Evolutionary conservation across 2,329 filamentous ascomycete species (phyloP).

Genomic region (Thielaviopsis musarum): DNA sequence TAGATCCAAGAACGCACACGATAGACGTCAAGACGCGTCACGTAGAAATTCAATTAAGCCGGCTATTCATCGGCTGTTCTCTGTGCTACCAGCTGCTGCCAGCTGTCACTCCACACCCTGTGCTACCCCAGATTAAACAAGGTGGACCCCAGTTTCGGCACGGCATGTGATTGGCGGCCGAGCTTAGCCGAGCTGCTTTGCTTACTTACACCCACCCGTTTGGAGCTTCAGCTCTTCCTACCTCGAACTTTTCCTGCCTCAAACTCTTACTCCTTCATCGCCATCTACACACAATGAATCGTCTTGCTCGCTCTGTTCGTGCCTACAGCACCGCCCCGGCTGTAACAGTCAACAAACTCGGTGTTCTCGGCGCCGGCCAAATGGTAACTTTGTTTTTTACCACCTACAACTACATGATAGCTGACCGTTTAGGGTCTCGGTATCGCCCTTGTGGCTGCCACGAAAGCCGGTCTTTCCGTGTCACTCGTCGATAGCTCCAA

Average conservation of each 20-base stretch:
- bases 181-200: constrained; percentile 24
- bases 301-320: constrained; percentile 26
- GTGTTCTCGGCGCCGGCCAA: constrained; percentile 86
- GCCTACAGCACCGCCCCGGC: constrained; percentile 55
- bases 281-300: too few species aligned
- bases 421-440: constrained; percentile 55
- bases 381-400: constrained; percentile 46
- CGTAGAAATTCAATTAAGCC: constrained; percentile 6
- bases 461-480: constrained; percentile 68
- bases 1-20: constrained; percentile 7
- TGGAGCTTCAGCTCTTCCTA: too few species aligned
- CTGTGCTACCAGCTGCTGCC: too few species aligned
- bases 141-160: too few species aligned
- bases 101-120: too few species aligned
- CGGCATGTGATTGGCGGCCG: constrained; percentile 18
- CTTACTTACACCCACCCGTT: constrained; percentile 9
- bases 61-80: not conserved
- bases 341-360: constrained; percentile 68
- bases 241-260: too few species aligned
- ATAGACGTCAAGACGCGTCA: constrained; percentile 13
- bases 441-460: constrained; percentile 85
- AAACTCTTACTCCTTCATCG: too few species aligned
- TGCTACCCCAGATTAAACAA: too few species aligned
- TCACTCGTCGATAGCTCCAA: constrained; percentile 73
- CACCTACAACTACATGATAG: too few species aligned